These are phyloP conservation scores for Aureobasidium sp. DNA, from an alignment of 2,329 filamentous ascomycete species.

Conservation along the genomic window DNA sequence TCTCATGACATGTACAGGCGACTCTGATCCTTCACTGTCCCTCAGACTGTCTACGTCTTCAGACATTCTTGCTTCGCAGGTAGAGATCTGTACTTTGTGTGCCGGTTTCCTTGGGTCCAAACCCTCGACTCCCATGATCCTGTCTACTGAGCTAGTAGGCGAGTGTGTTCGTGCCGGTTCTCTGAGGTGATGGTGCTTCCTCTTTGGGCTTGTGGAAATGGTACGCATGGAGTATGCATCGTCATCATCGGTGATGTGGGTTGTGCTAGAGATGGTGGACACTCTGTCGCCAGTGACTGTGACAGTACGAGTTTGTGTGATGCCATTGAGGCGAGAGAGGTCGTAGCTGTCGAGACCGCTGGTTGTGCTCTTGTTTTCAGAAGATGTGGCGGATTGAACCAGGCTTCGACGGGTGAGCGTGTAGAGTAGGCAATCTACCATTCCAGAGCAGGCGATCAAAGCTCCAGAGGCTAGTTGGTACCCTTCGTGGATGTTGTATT, in stretches of 20 bases:
- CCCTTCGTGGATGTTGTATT: constrained; percentile 23
- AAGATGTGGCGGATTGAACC: constrained; percentile 26
- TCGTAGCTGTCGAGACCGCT: constrained; percentile 5
- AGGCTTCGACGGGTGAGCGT: constrained; percentile 48
- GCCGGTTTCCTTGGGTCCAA: background rate
- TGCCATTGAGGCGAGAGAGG: constrained; percentile 14
- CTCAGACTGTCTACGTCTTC: background rate
- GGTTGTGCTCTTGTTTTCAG: background rate
- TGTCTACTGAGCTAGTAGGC: background rate
- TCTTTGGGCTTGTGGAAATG: background rate
- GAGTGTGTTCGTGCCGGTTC: background rate
- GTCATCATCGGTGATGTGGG: background rate
- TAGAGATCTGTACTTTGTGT: constrained; percentile 6
- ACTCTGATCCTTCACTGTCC: background rate
- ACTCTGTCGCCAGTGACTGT: constrained; percentile 14
- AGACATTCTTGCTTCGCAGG: background rate
- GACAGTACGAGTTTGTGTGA: constrained; percentile 22
- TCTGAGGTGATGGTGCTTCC: background rate
- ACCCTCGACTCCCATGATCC: background rate
- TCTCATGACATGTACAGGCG: constrained; percentile 1
- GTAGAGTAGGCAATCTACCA: constrained; percentile 51
- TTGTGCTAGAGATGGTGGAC: background rate
- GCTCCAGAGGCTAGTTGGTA: constrained; percentile 45
- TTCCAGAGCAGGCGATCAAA: constrained; percentile 50
- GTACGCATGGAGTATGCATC: constrained; percentile 1